Evolutionary conservation across 768 basidiomycete genomes (phyloP).

Genomic region (Chalciporus sphaerocephalus): DNA sequence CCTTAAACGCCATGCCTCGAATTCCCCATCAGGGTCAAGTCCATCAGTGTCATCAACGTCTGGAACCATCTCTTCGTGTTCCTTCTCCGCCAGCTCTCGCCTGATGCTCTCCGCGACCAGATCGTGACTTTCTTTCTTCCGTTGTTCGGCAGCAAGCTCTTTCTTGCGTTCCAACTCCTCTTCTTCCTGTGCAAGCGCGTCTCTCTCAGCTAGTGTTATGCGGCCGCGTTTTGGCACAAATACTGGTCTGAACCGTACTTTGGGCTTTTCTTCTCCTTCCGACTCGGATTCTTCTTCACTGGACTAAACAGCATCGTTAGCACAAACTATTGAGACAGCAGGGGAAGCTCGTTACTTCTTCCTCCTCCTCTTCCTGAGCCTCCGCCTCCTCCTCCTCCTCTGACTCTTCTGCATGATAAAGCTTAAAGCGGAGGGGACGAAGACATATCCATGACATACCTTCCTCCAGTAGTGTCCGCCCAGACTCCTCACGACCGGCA

Average conservation of each 20-base stretch:
- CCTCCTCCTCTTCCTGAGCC: constrained; percentile 33
- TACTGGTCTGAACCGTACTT: constrained; percentile 82
- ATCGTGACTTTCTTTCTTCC: constrained; percentile 84
- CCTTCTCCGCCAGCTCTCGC: constrained; percentile 89
- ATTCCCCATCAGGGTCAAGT: constrained; percentile 81
- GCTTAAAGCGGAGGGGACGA: constrained; percentile 4
- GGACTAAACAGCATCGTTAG: constrained; percentile 45
- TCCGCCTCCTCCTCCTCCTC: constrained; percentile 47
- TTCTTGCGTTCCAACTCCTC: constrained; percentile 70
- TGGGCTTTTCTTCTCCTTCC: constrained; percentile 74
- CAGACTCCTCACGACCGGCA: constrained; percentile 73
- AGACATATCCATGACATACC: constrained; percentile 33
- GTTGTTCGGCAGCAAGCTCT: constrained; percentile 74
- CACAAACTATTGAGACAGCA: constrained; percentile 4
- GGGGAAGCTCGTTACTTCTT: constrained; percentile 36
- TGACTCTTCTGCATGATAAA: constrained; percentile 13
- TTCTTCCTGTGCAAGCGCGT: constrained; percentile 61
- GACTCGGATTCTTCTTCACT: constrained; percentile 80
- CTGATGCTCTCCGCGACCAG: constrained; percentile 92
- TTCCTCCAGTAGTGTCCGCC: constrained; percentile 62
- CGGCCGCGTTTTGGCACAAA: constrained; percentile 91
- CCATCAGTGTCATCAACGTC: constrained; percentile 97
- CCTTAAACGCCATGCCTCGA: constrained; percentile 93
- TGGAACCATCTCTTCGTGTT: constrained; percentile 76
- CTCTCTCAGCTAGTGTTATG: constrained; percentile 65